Conservation (phyloP, 169 alveolate species). For the Theileria luwenshuni region DNA sequence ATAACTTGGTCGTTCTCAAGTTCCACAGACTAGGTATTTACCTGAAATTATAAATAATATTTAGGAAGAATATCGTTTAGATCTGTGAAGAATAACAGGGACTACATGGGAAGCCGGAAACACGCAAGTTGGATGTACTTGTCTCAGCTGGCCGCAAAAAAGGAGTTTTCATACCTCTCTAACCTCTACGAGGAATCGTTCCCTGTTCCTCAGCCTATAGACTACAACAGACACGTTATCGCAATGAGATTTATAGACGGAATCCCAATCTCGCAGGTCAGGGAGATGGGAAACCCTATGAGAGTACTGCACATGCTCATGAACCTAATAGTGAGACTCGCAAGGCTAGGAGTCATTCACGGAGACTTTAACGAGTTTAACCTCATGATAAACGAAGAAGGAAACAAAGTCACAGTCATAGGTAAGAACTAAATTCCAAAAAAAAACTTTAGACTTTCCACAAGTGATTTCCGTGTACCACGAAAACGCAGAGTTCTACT, state of each 20-base stretch:
- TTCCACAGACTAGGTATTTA: conserved; percentile 75
- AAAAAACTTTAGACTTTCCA: conserved; percentile 90
- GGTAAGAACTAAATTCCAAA: conserved; percentile 66
- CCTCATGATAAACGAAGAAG: conserved; percentile 84
- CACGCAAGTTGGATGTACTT: conserved; percentile 98
- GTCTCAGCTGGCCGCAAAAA: conserved; percentile 97
- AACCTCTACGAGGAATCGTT: conserved; percentile 92
- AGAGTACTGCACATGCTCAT: conserved; percentile 71
- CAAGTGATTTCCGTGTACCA: conserved; percentile 95
- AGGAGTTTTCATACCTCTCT: conserved; percentile 95
- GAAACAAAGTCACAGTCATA: conserved; percentile 86
- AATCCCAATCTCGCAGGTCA: conserved; percentile 89
- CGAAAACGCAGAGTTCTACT: conserved; percentile 91
- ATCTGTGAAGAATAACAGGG: conserved; percentile 96
- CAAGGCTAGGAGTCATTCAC: conserved; percentile 95
- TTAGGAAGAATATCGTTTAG: conserved; percentile 95
- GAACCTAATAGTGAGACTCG: conserved; percentile 85
- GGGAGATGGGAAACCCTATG: conserved; percentile 51
- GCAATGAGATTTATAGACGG: conserved; percentile 96
- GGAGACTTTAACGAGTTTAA: conserved; percentile 98
- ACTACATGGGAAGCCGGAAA: conserved; percentile 93
- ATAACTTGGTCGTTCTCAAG: conserved; percentile 79
- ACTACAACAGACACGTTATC: conserved; percentile 96
- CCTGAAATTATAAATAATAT: neutral
- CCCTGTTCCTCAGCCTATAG: conserved; percentile 96